These are phyloP conservation scores for Tylopilus orsonianus DNA, from an alignment of 1,284 basidiomycete species.

Conservation along the genomic window DNA sequence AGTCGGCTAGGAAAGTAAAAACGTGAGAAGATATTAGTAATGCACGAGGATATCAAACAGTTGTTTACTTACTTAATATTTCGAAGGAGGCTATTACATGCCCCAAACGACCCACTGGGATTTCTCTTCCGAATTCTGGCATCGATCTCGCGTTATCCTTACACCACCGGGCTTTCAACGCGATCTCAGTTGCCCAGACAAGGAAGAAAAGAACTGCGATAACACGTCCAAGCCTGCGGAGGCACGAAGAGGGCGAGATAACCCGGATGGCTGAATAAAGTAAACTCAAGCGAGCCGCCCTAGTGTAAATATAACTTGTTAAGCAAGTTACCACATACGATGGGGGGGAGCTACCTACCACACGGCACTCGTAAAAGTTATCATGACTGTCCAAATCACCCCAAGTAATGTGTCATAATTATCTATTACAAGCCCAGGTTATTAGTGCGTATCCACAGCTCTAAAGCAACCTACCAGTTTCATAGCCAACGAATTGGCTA, in stretches of 20 bases:
- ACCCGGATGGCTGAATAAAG: background rate
- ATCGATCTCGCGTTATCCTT: background rate
- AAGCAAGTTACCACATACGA: background rate
- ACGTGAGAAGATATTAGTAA: background rate
- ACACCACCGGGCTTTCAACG: background rate
- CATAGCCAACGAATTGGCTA: background rate
- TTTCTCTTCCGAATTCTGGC: background rate
- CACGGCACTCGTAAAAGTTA: background rate
- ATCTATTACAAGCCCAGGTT: background rate
- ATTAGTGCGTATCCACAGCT: background rate
- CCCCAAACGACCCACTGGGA: background rate
- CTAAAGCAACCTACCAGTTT: background rate
- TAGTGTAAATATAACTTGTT: background rate
- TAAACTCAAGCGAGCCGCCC: background rate
- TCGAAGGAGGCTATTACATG: background rate
- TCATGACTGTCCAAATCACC: background rate
- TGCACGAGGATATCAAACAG: background rate
- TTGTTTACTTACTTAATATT: background rate
- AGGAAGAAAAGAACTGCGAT: background rate
- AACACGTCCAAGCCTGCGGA: background rate
- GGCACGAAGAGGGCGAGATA: background rate
- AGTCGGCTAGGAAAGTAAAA: background rate
- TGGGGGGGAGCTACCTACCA: background rate
- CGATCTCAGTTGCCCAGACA: background rate
- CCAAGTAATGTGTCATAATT: background rate